Evolutionary conservation across 2,329 filamentous ascomycete species (phyloP).

Genomic region (Colletotrichum brevisporum): DNA sequence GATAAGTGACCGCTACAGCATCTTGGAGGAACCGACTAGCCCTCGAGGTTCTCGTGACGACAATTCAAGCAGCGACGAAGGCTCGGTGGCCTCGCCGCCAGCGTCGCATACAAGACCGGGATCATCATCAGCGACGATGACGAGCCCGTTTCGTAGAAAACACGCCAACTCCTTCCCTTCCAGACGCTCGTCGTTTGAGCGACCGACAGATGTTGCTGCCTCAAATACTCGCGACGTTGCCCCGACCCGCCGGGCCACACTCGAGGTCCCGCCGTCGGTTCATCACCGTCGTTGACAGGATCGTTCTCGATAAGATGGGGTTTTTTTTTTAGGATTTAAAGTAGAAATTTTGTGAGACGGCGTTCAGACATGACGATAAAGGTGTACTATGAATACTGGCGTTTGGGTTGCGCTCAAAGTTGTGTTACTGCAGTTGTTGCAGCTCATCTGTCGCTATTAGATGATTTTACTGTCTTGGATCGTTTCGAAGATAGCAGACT

Average conservation of each 20-base stretch:
- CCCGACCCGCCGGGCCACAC: background rate
- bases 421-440: background rate
- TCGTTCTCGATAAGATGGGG: background rate
- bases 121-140: background rate
- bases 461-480: too few species aligned
- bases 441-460: background rate
- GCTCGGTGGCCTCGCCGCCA: background rate
- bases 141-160: background rate
- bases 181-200: constrained; percentile 10
- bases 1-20: constrained; percentile 57
- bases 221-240: background rate
- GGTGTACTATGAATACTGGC: background rate
- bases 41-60: constrained; percentile 49
- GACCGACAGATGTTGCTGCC: background rate
- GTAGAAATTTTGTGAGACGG: too few species aligned
- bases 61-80: constrained; percentile 41
- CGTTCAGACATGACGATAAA: background rate
- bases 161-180: constrained; percentile 14
- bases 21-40: constrained; percentile 44
- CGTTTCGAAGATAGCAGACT: too few species aligned
- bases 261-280: constrained; percentile 19
- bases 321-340: too few species aligned
- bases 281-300: constrained; percentile 7
- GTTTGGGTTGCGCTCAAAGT: background rate
- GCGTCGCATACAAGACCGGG: constrained; percentile 10